phyloP scores from a whole-genome alignment of 306 rosid species.

The Citrullus mucosospermus region DNA sequence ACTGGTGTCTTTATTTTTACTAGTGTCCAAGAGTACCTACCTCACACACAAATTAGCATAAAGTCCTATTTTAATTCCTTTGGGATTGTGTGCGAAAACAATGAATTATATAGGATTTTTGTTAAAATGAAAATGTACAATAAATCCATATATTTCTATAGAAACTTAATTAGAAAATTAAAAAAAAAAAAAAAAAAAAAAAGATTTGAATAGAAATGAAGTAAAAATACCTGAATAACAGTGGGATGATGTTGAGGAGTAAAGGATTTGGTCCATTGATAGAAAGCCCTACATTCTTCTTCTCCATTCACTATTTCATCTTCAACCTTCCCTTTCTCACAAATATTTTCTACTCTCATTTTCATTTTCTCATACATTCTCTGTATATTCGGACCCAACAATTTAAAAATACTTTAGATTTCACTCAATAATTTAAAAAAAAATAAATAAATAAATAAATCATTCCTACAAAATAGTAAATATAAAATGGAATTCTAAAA shows the following conservation, averaged over 20 bases:
- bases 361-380: conserved; percentile 27
- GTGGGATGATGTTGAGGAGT: conserved; percentile 22
- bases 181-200: no score
- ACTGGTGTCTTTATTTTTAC: conserved; percentile 14
- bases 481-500: no score
- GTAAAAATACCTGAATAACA: conserved; percentile 13
- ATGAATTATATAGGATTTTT: no score
- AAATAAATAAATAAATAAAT: no score
- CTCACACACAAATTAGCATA: neutral
- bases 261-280: conserved; percentile 13
- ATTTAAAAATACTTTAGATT: no score
- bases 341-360: conserved; percentile 9
- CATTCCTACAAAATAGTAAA: no score
- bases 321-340: conserved; percentile 20
- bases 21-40: conserved; percentile 22
- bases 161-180: no score
- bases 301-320: conserved; percentile 10
- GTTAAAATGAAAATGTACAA: no score
- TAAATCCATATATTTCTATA: no score
- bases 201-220: neutral
- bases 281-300: conserved; percentile 6
- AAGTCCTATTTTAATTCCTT: neutral
- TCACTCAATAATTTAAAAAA: no score
- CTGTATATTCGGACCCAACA: neutral
- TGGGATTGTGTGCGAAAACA: no score